A percentile compares a stretch with the other conserved stretches of the same genome.
These are phyloP conservation scores for Microascus cirrosus DNA, from an alignment of 2,329 filamentous ascomycete genomes.

Conservation along the genomic window DNA sequence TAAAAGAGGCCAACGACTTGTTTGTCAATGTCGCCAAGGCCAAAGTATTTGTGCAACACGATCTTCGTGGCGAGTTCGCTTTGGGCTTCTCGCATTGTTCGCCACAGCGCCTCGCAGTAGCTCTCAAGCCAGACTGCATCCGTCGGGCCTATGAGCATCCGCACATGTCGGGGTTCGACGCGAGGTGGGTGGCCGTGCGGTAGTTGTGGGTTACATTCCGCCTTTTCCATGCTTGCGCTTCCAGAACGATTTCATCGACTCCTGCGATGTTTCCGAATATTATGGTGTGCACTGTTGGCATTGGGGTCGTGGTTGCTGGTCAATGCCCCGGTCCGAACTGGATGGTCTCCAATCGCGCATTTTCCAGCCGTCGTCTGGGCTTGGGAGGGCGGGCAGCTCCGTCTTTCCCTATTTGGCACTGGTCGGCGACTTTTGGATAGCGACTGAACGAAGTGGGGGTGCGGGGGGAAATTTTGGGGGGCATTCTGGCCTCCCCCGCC, in stretches of 20 bases:
- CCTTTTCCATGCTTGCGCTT: neutral
- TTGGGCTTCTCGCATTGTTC: no score
- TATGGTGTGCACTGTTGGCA: no score
- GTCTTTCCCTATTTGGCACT: neutral
- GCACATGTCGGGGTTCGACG: neutral
- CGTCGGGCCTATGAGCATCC: neutral
- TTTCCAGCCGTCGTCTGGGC: neutral
- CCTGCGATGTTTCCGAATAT: no score
- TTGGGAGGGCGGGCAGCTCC: neutral
- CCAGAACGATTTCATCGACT: neutral
- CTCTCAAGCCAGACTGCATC: neutral
- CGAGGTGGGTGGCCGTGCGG: neutral
- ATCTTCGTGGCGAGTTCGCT: no score
- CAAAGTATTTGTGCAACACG: no score
- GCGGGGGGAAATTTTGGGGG: neutral
- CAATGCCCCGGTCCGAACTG: neutral
- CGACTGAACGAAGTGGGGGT: neutral
- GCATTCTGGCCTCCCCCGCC: neutral
- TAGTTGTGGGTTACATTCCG: neutral
- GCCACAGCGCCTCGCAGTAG: no score
- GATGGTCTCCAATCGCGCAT: neutral
- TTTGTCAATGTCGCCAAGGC: no score
- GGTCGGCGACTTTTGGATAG: neutral
- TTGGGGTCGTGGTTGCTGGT: no score
- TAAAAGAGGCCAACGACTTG: no score